phyloP scores from a whole-genome alignment of 352 stramenopile species.

The Globisporangium nunn region DNA sequence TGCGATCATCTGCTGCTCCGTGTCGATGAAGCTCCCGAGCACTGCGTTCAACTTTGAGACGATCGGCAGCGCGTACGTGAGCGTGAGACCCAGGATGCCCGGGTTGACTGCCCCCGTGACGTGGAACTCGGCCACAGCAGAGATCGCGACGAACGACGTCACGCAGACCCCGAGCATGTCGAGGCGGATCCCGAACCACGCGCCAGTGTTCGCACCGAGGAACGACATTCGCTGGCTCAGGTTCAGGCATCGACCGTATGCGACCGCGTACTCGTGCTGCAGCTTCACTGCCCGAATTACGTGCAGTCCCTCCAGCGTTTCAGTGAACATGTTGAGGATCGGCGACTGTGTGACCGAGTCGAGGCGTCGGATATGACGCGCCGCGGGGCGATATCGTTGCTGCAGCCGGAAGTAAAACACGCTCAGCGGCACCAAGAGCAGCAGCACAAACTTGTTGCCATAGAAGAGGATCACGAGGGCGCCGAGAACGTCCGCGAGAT shows the following conservation, averaged over 20 bases:
- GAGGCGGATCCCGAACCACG: conserved; percentile 82
- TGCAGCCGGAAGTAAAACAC: conserved; percentile 66
- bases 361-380: conserved; percentile 62
- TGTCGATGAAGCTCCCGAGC: conserved; percentile 81
- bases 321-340: conserved; percentile 64
- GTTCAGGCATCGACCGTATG: conserved; percentile 45
- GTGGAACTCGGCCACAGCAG: conserved; percentile 68
- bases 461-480: conserved; percentile 76
- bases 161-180: conserved; percentile 80
- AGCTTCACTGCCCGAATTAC: conserved; percentile 56
- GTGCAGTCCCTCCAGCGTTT: conserved; percentile 61
- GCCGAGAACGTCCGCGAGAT: conserved; percentile 62
- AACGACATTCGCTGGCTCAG: conserved; percentile 75
- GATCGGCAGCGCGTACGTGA: conserved; percentile 88
- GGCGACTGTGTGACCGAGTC: conserved; percentile 69
- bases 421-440: conserved; percentile 67
- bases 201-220: conserved; percentile 52
- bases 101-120: conserved; percentile 44
- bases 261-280: conserved; percentile 28
- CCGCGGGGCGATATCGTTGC: conserved; percentile 55
- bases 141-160: conserved; percentile 73
- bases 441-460: conserved; percentile 62
- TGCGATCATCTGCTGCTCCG: conserved; percentile 89
- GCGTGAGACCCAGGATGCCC: conserved; percentile 78
- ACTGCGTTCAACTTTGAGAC: conserved; percentile 85